A percentile compares a stretch with the other conserved stretches of the same genome.
phyloP scores from a whole-genome alignment of 2,329 filamentous ascomycete species.

The Tolypocladium tundrense region DNA sequence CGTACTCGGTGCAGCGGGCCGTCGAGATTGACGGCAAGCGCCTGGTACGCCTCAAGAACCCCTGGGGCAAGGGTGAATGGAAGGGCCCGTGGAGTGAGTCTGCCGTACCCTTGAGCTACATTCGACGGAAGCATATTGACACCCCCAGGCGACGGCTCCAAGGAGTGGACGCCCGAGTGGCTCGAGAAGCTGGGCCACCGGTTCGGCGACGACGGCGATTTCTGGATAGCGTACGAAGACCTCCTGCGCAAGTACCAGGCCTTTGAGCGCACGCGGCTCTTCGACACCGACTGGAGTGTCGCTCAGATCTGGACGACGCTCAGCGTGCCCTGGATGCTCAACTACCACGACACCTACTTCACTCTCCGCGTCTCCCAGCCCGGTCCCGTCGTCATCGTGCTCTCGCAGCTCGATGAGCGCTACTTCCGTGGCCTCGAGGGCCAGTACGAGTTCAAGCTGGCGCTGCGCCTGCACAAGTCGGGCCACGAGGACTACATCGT shows the following conservation, averaged over 20 bases:
- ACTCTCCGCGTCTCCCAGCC: slow-evolving; percentile 36
- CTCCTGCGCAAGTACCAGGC: slow-evolving; percentile 48
- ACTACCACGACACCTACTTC: slow-evolving; percentile 45
- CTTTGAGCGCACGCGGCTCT: slow-evolving; percentile 48
- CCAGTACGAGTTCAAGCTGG: slow-evolving; percentile 43
- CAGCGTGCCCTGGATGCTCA: slow-evolving; percentile 43
- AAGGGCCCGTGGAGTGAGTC: slow-evolving; percentile 59
- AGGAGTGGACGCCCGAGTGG: slow-evolving; percentile 76
- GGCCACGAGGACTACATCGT: slow-evolving; percentile 43
- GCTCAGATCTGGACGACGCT: slow-evolving; percentile 38
- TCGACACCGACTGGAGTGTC: slow-evolving; percentile 43
- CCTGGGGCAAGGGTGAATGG: slow-evolving; percentile 76
- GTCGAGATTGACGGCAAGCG: slow-evolving; percentile 47
- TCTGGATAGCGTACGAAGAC: slow-evolving; percentile 50
- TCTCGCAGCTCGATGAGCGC: slow-evolving; percentile 46
- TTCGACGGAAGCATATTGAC: slow-evolving; percentile 7
- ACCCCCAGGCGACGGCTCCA: slow-evolving; percentile 54
- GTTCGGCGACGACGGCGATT: slow-evolving; percentile 66
- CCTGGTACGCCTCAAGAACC: slow-evolving; percentile 59
- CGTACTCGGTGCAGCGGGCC: slow-evolving; percentile 52
- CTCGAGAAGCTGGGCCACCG: slow-evolving; percentile 61
- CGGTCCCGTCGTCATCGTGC: slow-evolving; percentile 42
- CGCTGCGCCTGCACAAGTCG: slow-evolving; percentile 42
- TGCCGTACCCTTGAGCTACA: not conserved
- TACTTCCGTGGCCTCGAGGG: slow-evolving; percentile 48